These are phyloP conservation scores for Zoysia pacifica DNA, from an alignment of 176 grass and related monocot genomes.

Conservation along the genomic window DNA sequence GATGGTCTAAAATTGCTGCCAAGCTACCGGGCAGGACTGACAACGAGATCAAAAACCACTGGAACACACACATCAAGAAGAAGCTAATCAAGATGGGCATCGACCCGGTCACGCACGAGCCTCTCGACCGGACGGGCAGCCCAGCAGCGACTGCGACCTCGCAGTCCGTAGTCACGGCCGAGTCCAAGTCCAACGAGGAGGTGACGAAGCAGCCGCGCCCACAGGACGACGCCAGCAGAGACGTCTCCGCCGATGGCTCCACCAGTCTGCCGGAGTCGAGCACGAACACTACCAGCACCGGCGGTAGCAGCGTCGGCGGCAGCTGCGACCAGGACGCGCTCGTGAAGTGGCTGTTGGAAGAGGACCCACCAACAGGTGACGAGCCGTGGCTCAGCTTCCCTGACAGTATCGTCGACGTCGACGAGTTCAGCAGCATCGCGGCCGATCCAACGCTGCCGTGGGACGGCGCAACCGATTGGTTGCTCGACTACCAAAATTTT, in stretches of 20 bases:
- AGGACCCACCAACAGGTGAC: constrained; percentile 53
- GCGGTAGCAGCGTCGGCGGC: constrained; percentile 18
- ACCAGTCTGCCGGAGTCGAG: constrained; percentile 50
- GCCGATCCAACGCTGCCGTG: constrained; percentile 41
- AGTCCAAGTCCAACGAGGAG: constrained; percentile 53
- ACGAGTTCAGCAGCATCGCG: constrained; percentile 46
- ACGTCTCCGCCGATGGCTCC: neutral
- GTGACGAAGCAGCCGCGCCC: neutral
- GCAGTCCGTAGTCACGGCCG: constrained; percentile 43
- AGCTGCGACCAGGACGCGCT: constrained; percentile 52
- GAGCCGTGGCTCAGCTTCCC: constrained; percentile 58
- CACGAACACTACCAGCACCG: constrained; percentile 30
- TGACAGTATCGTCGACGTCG: constrained; percentile 12
- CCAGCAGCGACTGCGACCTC: constrained; percentile 36
- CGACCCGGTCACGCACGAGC: constrained; percentile 78
- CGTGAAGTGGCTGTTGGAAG: constrained; percentile 64
- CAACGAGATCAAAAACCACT: constrained; percentile 99
- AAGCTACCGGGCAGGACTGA: constrained; percentile 87
- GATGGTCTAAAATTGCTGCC: constrained; percentile 92
- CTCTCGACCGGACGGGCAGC: constrained; percentile 44
- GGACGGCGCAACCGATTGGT: constrained; percentile 64
- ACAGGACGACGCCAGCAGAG: constrained; percentile 17
- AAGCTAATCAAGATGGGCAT: constrained; percentile 93
- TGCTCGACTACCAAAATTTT: constrained; percentile 77
- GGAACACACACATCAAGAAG: constrained; percentile 99